Evolutionary conservation across 192 early-diverging fungal genomes (phyloP).

Genomic region (Dispira parvispora): DNA sequence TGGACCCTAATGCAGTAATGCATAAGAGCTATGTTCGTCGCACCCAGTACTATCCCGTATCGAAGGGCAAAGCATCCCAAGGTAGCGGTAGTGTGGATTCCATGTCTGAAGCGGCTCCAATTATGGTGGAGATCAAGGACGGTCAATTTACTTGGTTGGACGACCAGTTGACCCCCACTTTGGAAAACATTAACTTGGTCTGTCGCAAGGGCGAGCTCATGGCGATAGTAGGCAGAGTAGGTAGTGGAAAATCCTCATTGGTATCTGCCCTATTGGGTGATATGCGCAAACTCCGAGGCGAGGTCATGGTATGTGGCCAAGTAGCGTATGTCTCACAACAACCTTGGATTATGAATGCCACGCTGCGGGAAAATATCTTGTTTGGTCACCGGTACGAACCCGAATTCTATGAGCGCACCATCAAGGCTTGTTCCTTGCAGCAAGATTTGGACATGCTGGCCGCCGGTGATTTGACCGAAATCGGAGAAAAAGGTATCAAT

Average conservation of each 20-base stretch:
- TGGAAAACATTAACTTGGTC: conserved; percentile 22
- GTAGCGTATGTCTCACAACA: conserved; percentile 43
- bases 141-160: conserved; percentile 39
- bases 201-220: conserved; percentile 25
- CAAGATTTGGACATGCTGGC: conserved; percentile 75
- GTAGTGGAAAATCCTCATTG: conserved; percentile 62
- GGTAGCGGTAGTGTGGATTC: no score
- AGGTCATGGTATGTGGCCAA: conserved; percentile 46
- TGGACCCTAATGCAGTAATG: conserved; percentile 48
- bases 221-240: conserved; percentile 47
- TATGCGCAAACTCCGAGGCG: conserved; percentile 54
- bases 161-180: conserved; percentile 22
- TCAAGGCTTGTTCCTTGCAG: conserved; percentile 73
- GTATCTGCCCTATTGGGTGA: conserved; percentile 71
- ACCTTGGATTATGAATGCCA: conserved; percentile 95
- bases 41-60: background rate
- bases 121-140: conserved; percentile 27
- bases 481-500: conserved; percentile 82
- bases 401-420: conserved; percentile 53
- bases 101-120: background rate
- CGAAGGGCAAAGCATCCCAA: no score
- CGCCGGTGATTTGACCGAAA: conserved; percentile 81
- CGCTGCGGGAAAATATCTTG: conserved; percentile 79
- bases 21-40: conserved; percentile 17
- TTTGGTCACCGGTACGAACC: conserved; percentile 68